These are phyloP conservation scores for Scheffersomyces titani DNA, from an alignment of 1,139 yeast species.

Conservation along the genomic window DNA sequence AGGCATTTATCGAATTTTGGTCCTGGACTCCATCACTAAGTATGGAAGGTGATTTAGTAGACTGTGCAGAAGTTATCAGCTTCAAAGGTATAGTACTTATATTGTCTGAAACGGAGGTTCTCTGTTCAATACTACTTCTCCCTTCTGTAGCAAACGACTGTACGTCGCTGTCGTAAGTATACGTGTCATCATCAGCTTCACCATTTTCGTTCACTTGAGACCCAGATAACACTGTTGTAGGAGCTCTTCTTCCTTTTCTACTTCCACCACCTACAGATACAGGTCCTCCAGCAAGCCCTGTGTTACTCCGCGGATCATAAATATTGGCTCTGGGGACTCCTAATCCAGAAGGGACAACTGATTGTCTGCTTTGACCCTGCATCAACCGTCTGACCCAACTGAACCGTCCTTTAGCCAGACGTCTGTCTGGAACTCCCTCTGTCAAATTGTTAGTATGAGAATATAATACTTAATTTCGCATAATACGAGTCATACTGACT, in stretches of 20 bases:
- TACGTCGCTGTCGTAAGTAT: neutral
- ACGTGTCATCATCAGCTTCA: conserved; percentile 4
- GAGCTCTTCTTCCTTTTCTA: conserved; percentile 2
- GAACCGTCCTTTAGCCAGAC: conserved; percentile 34
- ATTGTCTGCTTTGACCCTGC: conserved; percentile 41
- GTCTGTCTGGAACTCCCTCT: conserved; percentile 1
- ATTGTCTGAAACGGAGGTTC: conserved; percentile 28
- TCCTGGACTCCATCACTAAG: conserved; percentile 44
- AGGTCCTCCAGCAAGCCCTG: conserved; percentile 4
- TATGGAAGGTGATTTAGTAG: conserved; percentile 47
- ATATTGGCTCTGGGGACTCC: neutral
- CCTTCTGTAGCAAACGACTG: neutral
- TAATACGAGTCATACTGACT: too few species aligned
- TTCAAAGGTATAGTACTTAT: conserved; percentile 55
- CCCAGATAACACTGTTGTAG: conserved; percentile 2
- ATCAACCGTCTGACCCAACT: conserved; percentile 50
- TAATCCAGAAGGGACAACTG: conserved; percentile 2
- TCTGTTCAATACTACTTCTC: conserved; percentile 24
- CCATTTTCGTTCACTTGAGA: conserved; percentile 2
- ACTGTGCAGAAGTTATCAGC: conserved; percentile 51
- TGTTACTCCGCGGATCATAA: neutral
- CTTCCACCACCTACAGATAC: neutral
- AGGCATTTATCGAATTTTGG: conserved; percentile 40
- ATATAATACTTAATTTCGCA: too few species aligned
- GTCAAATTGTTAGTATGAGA: neutral